Percentiles rank a stretch among this genome's conserved stretches.
phyloP scores from a whole-genome alignment of 768 basidiomycete species.

The Panus rudis region DNA sequence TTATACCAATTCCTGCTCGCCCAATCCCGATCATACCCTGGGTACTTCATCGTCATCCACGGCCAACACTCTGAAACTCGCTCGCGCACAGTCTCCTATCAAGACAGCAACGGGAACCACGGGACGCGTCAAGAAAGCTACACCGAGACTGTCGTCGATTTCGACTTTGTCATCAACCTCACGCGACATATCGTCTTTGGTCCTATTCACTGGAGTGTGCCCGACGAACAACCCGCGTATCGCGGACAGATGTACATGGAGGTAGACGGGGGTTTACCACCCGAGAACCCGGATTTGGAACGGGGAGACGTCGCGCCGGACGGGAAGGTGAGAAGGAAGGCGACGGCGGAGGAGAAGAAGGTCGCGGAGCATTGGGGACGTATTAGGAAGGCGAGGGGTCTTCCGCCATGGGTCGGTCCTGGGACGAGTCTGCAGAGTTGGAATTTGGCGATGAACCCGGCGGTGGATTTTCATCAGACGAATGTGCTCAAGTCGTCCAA shows the following conservation, averaged over 20 bases:
- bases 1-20: slow-evolving; percentile 68
- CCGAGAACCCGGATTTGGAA: slow-evolving; percentile 2
- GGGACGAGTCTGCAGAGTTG: slow-evolving; percentile 1
- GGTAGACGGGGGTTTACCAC: slow-evolving; percentile 30
- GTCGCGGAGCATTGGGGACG: slow-evolving; percentile 36
- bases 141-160: slow-evolving; percentile 56
- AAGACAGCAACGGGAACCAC: slow-evolving; percentile 27
- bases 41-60: slow-evolving; percentile 37
- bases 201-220: slow-evolving; percentile 51
- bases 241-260: slow-evolving; percentile 58
- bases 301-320: background rate
- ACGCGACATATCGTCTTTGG: slow-evolving; percentile 32
- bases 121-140: slow-evolving; percentile 40
- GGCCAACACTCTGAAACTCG: slow-evolving; percentile 54
- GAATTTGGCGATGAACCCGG: background rate
- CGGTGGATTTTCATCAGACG: slow-evolving; percentile 11
- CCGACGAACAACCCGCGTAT: slow-evolving; percentile 57
- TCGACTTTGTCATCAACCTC: slow-evolving; percentile 61
- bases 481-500: slow-evolving; percentile 44
- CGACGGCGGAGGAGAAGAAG: slow-evolving; percentile 36
- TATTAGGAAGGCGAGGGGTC: slow-evolving; percentile 40
- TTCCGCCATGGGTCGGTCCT: slow-evolving; percentile 41
- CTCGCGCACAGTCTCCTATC: slow-evolving; percentile 37
- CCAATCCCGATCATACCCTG: slow-evolving; percentile 41
- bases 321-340: slow-evolving; percentile 27